These are phyloP conservation scores for Phaeosphaeria sp. DNA, from an alignment of 2,329 filamentous ascomycete species.

Conservation along the genomic window DNA sequence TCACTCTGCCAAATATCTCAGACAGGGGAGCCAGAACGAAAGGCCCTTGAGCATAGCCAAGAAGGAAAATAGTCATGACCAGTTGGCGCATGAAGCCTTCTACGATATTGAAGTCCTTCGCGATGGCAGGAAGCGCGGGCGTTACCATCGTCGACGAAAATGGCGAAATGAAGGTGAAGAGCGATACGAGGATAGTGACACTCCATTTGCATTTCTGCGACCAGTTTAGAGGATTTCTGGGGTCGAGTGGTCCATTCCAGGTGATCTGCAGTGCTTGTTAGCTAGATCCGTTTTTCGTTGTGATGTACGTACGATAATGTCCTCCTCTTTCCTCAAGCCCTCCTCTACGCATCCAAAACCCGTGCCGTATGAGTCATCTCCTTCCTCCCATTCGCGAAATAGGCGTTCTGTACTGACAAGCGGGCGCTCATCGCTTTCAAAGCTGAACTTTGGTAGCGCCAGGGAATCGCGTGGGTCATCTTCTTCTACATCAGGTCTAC, in stretches of 20 bases:
- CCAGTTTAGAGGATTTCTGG: constrained; percentile 58
- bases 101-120: constrained; percentile 40
- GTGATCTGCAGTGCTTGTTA: constrained; percentile 35
- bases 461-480: constrained; percentile 5
- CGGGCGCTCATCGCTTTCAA: constrained; percentile 21
- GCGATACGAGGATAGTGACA: constrained; percentile 53
- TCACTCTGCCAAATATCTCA: constrained; percentile 45
- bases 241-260: constrained; percentile 56
- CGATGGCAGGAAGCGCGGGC: constrained; percentile 39
- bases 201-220: constrained; percentile 52
- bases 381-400: constrained; percentile 22
- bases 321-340: constrained; percentile 10
- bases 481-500: constrained; percentile 11
- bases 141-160: constrained; percentile 50
- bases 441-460: constrained; percentile 25
- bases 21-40: constrained; percentile 45
- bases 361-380: constrained; percentile 17
- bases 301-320: constrained; percentile 22
- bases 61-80: constrained; percentile 46
- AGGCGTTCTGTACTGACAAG: constrained; percentile 30
- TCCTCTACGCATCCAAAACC: constrained; percentile 10
- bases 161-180: constrained; percentile 49
- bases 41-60: constrained; percentile 48
- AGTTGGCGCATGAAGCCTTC: constrained; percentile 37
- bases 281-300: background rate